These are phyloP conservation scores for Chlamydomonas eustigma DNA, from an alignment of 139 green algal genomes.

Conservation along the genomic window DNA sequence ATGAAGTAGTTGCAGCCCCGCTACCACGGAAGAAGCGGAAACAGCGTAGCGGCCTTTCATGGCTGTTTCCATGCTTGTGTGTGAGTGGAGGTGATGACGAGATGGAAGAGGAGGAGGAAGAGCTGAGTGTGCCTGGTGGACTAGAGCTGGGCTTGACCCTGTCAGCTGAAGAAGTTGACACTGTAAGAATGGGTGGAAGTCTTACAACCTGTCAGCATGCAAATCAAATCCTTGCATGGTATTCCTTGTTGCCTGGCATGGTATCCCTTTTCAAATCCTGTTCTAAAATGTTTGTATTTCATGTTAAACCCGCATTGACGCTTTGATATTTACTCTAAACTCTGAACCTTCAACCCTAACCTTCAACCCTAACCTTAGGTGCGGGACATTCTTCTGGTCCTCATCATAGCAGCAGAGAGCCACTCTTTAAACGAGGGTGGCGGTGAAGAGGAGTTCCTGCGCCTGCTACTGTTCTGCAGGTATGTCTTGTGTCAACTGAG, in stretches of 20 bases:
- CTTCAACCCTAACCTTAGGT: slow-evolving; percentile 16
- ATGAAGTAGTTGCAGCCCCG: not conserved
- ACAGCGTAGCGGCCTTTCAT: not conserved
- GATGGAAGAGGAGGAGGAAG: not conserved
- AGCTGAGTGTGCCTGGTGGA: not conserved
- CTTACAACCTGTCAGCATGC: no score
- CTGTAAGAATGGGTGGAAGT: not conserved
- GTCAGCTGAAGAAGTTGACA: not conserved
- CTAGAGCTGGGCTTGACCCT: not conserved
- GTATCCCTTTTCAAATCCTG: no score
- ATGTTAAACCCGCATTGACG: no score
- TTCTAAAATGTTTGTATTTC: no score
- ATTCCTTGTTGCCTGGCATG: no score
- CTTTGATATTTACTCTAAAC: slow-evolving; percentile 5
- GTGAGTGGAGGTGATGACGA: not conserved
- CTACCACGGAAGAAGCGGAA: not conserved
- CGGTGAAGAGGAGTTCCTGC: slow-evolving; percentile 32
- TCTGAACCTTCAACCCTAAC: not conserved
- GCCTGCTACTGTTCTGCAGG: slow-evolving; percentile 47
- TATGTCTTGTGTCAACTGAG: slow-evolving; percentile 2
- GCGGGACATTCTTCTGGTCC: slow-evolving; percentile 43
- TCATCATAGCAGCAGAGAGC: slow-evolving; percentile 45
- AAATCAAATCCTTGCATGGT: no score
- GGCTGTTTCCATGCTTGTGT: not conserved
- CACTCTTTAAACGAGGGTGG: slow-evolving; percentile 26